phyloP scores from a whole-genome alignment of 2,329 filamentous ascomycete species.

The Spiromastix sp. region DNA sequence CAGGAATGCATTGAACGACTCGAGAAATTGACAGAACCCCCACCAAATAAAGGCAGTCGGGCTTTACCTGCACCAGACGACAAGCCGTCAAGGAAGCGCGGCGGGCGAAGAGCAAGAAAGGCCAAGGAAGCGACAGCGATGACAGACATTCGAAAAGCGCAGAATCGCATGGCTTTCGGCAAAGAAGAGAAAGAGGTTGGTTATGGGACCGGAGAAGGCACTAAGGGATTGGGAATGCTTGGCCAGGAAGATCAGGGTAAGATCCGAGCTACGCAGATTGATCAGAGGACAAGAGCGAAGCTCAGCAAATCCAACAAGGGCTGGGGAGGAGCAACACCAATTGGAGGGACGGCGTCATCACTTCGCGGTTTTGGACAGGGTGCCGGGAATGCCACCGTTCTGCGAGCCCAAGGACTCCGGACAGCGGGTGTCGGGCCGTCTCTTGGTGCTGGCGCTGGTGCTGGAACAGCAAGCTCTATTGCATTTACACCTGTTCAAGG shows the following conservation, averaged over 20 bases:
- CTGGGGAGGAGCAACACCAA: conserved; percentile 63
- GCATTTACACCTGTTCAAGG: conserved; percentile 93
- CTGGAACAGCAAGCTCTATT: conserved; percentile 73
- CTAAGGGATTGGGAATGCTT: conserved; percentile 89
- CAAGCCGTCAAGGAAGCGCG: conserved; percentile 86
- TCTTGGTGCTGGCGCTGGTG: conserved; percentile 44
- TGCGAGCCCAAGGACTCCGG: conserved; percentile 69
- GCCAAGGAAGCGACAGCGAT: conserved; percentile 95
- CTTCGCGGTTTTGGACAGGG: conserved; percentile 66
- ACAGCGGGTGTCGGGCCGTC: conserved; percentile 71
- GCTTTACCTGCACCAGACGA: conserved; percentile 90
- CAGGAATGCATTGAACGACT: conserved; percentile 74
- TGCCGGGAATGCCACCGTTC: conserved; percentile 52
- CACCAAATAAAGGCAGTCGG: conserved; percentile 76
- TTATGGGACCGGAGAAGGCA: conserved; percentile 76
- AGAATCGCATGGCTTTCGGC: conserved; percentile 92
- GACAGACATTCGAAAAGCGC: conserved; percentile 91
- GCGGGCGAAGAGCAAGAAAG: conserved; percentile 78
- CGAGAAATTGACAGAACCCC: conserved; percentile 85
- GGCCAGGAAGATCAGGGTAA: conserved; percentile 80
- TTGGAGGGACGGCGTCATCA: conserved; percentile 59
- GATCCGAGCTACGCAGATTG: conserved; percentile 78
- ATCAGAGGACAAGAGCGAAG: conserved; percentile 86
- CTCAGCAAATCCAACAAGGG: conserved; percentile 92
- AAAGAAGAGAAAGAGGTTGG: conserved; percentile 92